A percentile compares a stretch with the other conserved stretches of the same genome.
phyloP scores from a whole-genome alignment of 192 early-diverging fungal genomes.

The Bifiguratus adelaidae region DNA sequence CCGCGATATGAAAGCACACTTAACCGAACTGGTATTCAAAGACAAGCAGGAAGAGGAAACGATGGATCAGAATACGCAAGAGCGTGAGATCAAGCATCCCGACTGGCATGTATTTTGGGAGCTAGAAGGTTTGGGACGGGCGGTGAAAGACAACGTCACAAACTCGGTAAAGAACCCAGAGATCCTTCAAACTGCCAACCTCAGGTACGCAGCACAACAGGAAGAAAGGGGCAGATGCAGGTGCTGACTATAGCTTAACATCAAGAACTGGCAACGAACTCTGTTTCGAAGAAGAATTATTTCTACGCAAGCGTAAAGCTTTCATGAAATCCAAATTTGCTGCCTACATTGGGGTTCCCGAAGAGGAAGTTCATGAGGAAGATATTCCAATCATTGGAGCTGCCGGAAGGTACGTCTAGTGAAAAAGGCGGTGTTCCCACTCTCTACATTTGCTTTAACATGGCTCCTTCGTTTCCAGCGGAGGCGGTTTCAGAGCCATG shows the following conservation, averaged over 20 bases:
- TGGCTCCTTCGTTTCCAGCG: constrained; percentile 14
- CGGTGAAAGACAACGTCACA: neutral
- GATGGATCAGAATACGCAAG: no score
- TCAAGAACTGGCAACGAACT: constrained; percentile 19
- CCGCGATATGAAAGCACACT: no score
- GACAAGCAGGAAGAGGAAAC: no score
- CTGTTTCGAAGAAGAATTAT: constrained; percentile 29
- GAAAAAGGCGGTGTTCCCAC: neutral
- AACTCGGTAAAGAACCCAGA: neutral
- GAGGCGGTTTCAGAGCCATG: constrained; percentile 72
- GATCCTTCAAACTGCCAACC: neutral
- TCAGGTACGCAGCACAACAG: neutral
- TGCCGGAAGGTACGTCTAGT: constrained; percentile 31
- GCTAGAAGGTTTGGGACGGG: neutral
- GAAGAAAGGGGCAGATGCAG: neutral
- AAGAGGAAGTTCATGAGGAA: constrained; percentile 35
- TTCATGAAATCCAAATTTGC: constrained; percentile 48
- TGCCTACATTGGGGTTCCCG: constrained; percentile 56
- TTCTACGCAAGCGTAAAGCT: constrained; percentile 26
- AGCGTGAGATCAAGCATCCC: no score
- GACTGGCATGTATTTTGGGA: neutral
- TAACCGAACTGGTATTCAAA: no score
- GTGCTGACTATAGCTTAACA: neutral
- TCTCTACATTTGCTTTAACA: neutral
- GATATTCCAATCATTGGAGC: constrained; percentile 60